Conservation (phyloP, 2,329 filamentous ascomycete genomes). For the Colletotrichum coccodes region DNA sequence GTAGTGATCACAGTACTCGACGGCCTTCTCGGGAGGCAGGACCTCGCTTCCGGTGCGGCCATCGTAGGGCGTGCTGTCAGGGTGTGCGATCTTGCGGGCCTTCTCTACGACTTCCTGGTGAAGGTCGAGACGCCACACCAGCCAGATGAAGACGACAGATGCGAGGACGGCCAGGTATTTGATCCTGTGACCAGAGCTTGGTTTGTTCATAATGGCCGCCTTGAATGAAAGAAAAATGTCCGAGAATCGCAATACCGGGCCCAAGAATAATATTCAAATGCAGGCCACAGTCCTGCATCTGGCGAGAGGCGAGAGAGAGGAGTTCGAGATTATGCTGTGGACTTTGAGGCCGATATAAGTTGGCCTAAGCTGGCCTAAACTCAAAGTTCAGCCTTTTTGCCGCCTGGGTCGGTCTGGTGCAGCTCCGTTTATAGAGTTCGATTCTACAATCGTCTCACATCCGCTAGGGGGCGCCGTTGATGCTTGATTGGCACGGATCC, state of each 20-base stretch:
- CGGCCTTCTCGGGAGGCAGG: conserved; percentile 21
- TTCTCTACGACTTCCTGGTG: conserved; percentile 6
- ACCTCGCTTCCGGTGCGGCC: conserved; percentile 11
- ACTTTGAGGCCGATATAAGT: not conserved
- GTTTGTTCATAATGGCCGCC: conserved; percentile 6
- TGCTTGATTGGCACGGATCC: not conserved
- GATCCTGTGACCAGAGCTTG: conserved; percentile 7
- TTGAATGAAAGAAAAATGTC: not conserved
- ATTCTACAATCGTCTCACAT: not conserved
- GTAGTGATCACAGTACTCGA: conserved; percentile 46
- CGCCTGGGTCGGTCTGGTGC: not conserved
- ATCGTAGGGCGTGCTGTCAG: not conserved
- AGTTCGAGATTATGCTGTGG: not conserved
- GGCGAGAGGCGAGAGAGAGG: not conserved
- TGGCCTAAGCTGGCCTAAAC: not conserved
- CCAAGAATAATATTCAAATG: not conserved
- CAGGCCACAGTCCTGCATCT: not conserved
- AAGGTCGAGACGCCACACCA: conserved; percentile 20
- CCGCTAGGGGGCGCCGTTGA: not conserved
- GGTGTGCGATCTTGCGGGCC: conserved; percentile 9
- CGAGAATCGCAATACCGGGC: not conserved
- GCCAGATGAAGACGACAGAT: conserved; percentile 29
- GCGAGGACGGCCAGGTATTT: conserved; percentile 18
- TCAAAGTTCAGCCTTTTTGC: not conserved
- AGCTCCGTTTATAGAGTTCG: not conserved